Percentiles rank a stretch among this genome's conserved stretches.
These are phyloP conservation scores for Dactylellina leptospora DNA, from an alignment of 2,329 filamentous ascomycete species.

Conservation along the genomic window DNA sequence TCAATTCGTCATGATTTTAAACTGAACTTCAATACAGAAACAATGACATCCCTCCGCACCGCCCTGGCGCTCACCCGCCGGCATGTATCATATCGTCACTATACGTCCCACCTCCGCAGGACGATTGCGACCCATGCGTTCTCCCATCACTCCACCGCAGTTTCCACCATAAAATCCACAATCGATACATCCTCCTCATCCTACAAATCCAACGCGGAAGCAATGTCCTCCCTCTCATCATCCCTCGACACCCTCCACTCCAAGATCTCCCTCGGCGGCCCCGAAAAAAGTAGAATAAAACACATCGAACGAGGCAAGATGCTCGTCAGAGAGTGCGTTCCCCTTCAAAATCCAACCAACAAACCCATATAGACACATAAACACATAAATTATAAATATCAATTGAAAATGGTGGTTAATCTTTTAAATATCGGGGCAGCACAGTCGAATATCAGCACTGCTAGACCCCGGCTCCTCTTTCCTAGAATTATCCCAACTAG, in stretches of 20 bases:
- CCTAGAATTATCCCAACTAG: slow-evolving; percentile 90
- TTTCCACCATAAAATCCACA: slow-evolving; percentile 78
- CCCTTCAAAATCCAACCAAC: not conserved
- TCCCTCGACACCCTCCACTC: slow-evolving; percentile 75
- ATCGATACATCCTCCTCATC: slow-evolving; percentile 80
- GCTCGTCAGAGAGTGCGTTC: slow-evolving; percentile 77
- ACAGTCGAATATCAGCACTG: slow-evolving; percentile 76
- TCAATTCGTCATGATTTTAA: no score
- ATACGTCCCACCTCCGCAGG: not conserved
- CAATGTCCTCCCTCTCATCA: slow-evolving; percentile 78
- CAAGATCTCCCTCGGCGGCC: slow-evolving; percentile 77
- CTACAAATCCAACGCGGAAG: slow-evolving; percentile 79
- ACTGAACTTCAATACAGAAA: no score
- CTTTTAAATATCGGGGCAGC: not conserved
- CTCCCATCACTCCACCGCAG: slow-evolving; percentile 79
- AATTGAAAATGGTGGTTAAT: not conserved
- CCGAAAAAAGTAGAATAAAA: slow-evolving; percentile 84
- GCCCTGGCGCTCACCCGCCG: slow-evolving; percentile 12
- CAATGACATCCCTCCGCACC: slow-evolving; percentile 38
- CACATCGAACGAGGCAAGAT: slow-evolving; percentile 90
- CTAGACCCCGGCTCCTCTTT: slow-evolving; percentile 91
- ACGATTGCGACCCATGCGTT: slow-evolving; percentile 79
- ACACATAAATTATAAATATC: not conserved
- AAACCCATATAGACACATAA: not conserved
- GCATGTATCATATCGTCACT: not conserved